phyloP scores from a whole-genome alignment of 2,329 filamentous ascomycete genomes.

The Microthyrium microscopicum region DNA sequence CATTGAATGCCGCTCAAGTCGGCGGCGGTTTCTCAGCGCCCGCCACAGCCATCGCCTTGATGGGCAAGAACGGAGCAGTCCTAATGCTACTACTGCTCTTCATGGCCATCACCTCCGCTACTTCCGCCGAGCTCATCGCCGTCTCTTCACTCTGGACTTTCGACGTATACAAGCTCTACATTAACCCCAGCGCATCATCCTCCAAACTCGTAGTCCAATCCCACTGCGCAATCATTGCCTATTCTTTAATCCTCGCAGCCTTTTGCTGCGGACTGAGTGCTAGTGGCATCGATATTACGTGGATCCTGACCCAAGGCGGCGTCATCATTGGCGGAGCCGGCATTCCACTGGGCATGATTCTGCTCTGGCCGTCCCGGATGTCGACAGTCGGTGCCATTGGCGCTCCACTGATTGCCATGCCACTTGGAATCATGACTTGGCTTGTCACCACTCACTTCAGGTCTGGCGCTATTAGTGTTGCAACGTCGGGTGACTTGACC shows the following conservation, averaged over 20 bases:
- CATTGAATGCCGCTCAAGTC: slow-evolving; percentile 18
- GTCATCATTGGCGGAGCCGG: slow-evolving; percentile 24
- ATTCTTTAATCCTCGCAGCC: slow-evolving; percentile 10
- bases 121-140: slow-evolving; percentile 36
- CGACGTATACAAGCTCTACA: slow-evolving; percentile 36
- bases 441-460: slow-evolving; percentile 21
- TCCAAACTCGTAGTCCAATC: slow-evolving; percentile 11
- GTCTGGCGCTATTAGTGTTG: slow-evolving; percentile 19
- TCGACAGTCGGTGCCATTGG: slow-evolving; percentile 21
- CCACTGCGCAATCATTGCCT: slow-evolving; percentile 11
- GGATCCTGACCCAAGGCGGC: slow-evolving; percentile 24
- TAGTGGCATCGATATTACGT: slow-evolving; percentile 21
- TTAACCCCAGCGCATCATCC: slow-evolving; percentile 24
- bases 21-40: slow-evolving; percentile 22
- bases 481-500: slow-evolving; percentile 21
- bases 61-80: slow-evolving; percentile 22
- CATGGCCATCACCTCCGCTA: slow-evolving; percentile 29
- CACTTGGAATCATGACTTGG: slow-evolving; percentile 21
- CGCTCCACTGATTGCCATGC: slow-evolving; percentile 20
- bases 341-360: slow-evolving; percentile 20
- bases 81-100: slow-evolving; percentile 22
- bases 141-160: slow-evolving; percentile 38
- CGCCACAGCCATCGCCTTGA: slow-evolving; percentile 21
- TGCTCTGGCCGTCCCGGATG: slow-evolving; percentile 23
- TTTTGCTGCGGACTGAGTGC: slow-evolving; percentile 14